Evolutionary conservation across 2,329 filamentous ascomycete genomes (phyloP), one percentile per base, ranked within the genome.

Genomic region (Diaporthe citrichinensis): DNA sequence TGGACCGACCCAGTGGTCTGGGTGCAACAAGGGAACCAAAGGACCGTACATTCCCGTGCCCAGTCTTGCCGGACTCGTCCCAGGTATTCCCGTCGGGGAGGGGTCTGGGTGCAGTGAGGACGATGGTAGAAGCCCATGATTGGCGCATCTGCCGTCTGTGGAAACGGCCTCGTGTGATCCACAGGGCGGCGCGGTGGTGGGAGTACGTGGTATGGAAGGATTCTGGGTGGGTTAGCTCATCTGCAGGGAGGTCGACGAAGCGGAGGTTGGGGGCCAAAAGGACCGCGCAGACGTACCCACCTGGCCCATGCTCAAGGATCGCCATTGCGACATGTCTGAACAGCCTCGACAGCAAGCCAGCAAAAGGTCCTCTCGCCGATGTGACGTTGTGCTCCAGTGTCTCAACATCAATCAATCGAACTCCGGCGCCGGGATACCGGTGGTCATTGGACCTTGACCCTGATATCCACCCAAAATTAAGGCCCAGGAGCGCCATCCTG

Each of bases 181-280:
- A 4, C 46, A 68, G 49, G 65, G 46, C 62, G 65, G 65, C n/a
- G 46, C 46, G 20, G 62, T 25, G 61, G 28, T 49, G 62, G 62
- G 44, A 36, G 62, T 51, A 31, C 44, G 44, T 68, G 7, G 46
- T 28, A 68, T 36, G n/a, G 65, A 68, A 68, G 65, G 65, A 68
- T 68, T 51, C 31, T 39, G 46, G n/a, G 28, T 25, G 62, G 62
- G 31, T 25, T 53, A n/a, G 46, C 53, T 39, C 57, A 44, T 61
- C 31, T 55, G 58, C 71, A 73, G 34, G 71, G 71, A 20, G 58
- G 44, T 65, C 7, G 34, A 44, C n/a, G 34, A 34, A 53, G 41
- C 44, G 28, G 55, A 28, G 58, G 25, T 65, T 73, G 58, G 71
- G 71, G 71, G 71, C 58, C 71, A 62, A 73, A 71, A 73, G 71